Evolutionary conservation across 2,329 filamentous ascomycete species (phyloP), one percentile per base, ranked within the genome.

Genomic region (Plectosphaerella plurivora): DNA sequence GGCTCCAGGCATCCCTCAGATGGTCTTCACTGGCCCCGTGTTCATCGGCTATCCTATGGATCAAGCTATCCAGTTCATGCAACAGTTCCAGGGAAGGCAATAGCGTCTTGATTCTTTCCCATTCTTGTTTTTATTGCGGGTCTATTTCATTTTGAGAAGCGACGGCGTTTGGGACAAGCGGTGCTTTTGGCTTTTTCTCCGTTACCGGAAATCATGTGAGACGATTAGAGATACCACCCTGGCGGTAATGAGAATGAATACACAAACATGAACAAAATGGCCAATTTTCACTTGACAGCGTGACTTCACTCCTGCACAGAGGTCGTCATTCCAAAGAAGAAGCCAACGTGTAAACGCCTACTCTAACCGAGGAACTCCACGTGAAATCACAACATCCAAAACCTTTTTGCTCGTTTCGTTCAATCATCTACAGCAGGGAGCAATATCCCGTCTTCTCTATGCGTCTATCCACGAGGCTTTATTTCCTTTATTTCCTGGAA

Each of bases 41-140:
- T 97, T 97, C 64, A 90, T 97, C 61, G 93, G 93, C 0, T 97
- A 96, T 63, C 84, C 87, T 10, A 81, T 91, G 55, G 89, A 95
- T 54, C 86, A 95, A 65, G 88, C 89, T n/a, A 81, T 89, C 22
- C 77, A 82, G 51, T 79, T 95, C 49, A 80, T 95, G 74, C 84
- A 88, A 59, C 77, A 83, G 51, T 79, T 76, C 54, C 76, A 74
- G 65, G 61, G 58, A 12, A 45, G 60, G 61, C 51, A 59, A 52
- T 47, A 59, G 42, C 56, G 36, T 49, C 51, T 36, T 33, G 45
- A 53, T 46, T 49, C 14, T 33, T 51, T 18, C 46, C 33, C 22
- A 25, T 53, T 33, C 28, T 33, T 55, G 42, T 49, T 50, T 51
- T 49, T 44, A 45, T 20, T 28, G n/a, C 50, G 49, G 49, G 9